Conservation (phyloP, 345 rosid species). For the Toxicodendron radicans region DNA sequence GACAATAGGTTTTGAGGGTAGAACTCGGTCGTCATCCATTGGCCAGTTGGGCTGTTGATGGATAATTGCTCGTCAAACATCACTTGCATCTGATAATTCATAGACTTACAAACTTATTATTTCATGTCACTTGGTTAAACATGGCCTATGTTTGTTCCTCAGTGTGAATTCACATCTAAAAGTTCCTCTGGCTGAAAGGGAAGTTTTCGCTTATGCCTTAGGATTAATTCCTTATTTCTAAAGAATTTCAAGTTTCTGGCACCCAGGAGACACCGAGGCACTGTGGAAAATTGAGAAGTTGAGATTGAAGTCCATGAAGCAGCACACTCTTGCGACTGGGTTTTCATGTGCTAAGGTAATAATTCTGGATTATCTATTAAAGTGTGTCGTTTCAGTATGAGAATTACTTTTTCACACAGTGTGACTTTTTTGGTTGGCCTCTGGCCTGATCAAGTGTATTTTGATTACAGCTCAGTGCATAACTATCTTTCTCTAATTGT, state of each 20-base stretch:
- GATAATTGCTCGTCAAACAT: not conserved
- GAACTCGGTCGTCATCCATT: not conserved
- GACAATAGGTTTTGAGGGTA: too few species aligned
- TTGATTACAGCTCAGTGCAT: not conserved
- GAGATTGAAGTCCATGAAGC: slow-evolving; percentile 65
- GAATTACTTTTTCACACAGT: slow-evolving; percentile 9
- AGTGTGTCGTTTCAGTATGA: not conserved
- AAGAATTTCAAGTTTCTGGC: slow-evolving; percentile 7
- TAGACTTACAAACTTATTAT: not conserved
- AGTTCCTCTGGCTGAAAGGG: not conserved
- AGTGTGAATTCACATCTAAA: not conserved
- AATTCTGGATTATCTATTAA: slow-evolving; percentile 9
- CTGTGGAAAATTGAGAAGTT: slow-evolving; percentile 74
- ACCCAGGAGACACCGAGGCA: slow-evolving; percentile 64
- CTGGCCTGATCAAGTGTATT: not conserved
- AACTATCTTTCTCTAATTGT: not conserved
- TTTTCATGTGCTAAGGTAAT: slow-evolving; percentile 83
- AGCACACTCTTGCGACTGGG: slow-evolving; percentile 55
- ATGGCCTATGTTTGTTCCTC: not conserved
- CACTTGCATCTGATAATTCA: not conserved
- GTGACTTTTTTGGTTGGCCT: not conserved
- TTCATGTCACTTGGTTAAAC: not conserved
- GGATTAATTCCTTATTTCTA: slow-evolving; percentile 5
- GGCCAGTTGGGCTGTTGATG: not conserved
- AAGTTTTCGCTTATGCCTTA: not conserved